Evolutionary conservation across 2,329 filamentous ascomycete genomes (phyloP), one percentile per base, ranked within the genome.

Genomic region (Paramyrothecium roridum): DNA sequence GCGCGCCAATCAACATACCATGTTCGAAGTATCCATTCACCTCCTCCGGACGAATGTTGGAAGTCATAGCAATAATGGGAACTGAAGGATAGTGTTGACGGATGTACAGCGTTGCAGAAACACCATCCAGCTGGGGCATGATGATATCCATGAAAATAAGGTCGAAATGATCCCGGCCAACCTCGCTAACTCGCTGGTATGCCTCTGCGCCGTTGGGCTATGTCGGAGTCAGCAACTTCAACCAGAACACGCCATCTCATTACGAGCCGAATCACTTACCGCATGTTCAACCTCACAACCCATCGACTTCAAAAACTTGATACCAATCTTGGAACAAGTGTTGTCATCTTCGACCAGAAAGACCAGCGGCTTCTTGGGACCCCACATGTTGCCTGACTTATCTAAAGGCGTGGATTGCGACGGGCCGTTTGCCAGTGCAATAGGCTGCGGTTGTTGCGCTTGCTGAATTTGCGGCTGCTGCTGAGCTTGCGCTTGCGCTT

Each of bases 41-140:
- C 69, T 99, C 95, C 66, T 97, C 93, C 57, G 91, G 93, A 61
- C 95, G 85, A 61, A 99, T 98, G 68, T 98, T 99, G 3, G 93
- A 97, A 3, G 95, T 99, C 95, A 99, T 98, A 49, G 95, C 95
- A 56, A 99, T 91, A 65, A 99, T 96, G 0, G 95, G 95, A 20
- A 90, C 87, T 7, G 87, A 84, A 40, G 86, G 84, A 60, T 92
- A 87, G 59, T 93, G 91, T 67, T 96, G 90, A 53, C 93, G 86
- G 61, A 99, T 97, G 59, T 96, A 86, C 66, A 95, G 90, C 55
- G 92, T 96, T 3, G 95, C 93, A 17, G 93, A 96, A 7, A 98
- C 92, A 63, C 95, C 95, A 66, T 98, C 95, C 53, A 98, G 80
- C 61, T 93, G 89, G 7, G 95, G 95, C 95, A 99, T 98, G 63